Evolutionary conservation across 2,329 filamentous ascomycete species (phyloP), one percentile per base, ranked within the genome.

Genomic region (Lasiodiplodia theobromae): DNA sequence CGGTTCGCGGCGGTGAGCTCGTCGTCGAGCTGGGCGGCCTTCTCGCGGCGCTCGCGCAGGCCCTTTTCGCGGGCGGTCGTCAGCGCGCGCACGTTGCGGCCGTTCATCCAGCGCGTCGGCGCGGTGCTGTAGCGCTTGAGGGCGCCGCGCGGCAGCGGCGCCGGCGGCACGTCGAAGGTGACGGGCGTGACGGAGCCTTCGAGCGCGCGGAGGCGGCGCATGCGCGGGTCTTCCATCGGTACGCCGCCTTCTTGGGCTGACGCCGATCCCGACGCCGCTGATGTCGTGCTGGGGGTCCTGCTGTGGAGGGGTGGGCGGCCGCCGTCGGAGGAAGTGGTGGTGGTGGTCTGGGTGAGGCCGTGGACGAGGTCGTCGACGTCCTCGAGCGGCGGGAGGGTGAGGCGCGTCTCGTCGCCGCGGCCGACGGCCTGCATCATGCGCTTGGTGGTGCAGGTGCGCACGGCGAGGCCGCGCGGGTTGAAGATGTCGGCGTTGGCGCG

Each of bases 91-190:
- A 28, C 28, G 14, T 52, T 40, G n/a, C 47, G 54, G 53, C 53
- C 38, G 65, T 67, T 67, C 40, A 67, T 38, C 65, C 65, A 67
- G 18, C 54, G 65, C 40, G 40, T 51, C 31, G 65, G 65, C 12
- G 53, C 65, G 31, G 53, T 58, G 21, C 40, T 8, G 28, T 67
- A 58, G 40, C 65, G 65, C 52, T 58, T 57, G 40, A 67, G 28
- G n/a, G 40, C 53, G 12, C 23, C 28, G 7, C 28, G 28, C 0
- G 65, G 65, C 53, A 67, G 53, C 28, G 53, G 52, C 40, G 49
- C 38, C 4, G 16, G 37, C 18, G 65, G 65, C 37, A 67, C 65
- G 25, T 67, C 44, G 65, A 67, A 66, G 2, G 49, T 47, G 21
- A 66, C 11, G 25, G 21, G 51, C 37, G 37, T 14, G 23, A 66